Evolutionary conservation across 495 filamentous ascomycete genomes (phyloP).

Genomic region (Tuber indicum): DNA sequence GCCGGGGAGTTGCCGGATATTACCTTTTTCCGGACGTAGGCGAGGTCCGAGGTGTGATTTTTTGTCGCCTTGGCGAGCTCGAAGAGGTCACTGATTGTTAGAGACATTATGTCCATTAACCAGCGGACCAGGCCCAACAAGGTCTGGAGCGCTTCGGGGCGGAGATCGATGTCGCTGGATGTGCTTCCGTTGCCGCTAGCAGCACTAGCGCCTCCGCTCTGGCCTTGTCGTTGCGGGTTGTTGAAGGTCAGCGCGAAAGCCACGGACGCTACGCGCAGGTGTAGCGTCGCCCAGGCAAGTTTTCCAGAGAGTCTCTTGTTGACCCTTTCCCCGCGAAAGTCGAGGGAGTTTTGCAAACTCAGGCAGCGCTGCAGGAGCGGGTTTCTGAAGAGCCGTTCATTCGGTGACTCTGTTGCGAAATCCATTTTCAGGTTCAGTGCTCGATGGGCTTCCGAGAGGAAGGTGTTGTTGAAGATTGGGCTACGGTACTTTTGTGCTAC

Average conservation of each 20-base stretch:
- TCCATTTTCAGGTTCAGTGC: slow-evolving; percentile 41
- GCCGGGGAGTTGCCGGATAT: slow-evolving; percentile 42
- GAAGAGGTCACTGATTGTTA: slow-evolving; percentile 42
- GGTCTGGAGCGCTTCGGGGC: slow-evolving; percentile 38
- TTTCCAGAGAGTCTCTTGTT: slow-evolving; percentile 37
- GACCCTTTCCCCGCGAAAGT: slow-evolving; percentile 38
- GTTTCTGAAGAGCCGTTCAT: slow-evolving; percentile 38
- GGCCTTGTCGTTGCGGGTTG: slow-evolving; percentile 30
- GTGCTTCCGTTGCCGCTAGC: slow-evolving; percentile 6
- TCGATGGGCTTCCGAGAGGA: slow-evolving; percentile 38
- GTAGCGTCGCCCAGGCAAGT: slow-evolving; percentile 39
- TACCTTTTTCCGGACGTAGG: slow-evolving; percentile 14
- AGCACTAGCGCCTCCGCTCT: neutral
- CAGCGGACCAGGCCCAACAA: slow-evolving; percentile 41
- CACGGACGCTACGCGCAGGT: slow-evolving; percentile 39
- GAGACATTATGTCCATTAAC: slow-evolving; percentile 43
- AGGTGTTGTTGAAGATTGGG: slow-evolving; percentile 35
- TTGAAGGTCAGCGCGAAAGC: slow-evolving; percentile 41
- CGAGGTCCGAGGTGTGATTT: neutral
- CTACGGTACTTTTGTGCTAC: slow-evolving; percentile 39
- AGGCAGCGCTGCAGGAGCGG: slow-evolving; percentile 38
- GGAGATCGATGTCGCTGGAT: slow-evolving; percentile 30
- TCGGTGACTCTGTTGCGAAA: slow-evolving; percentile 38
- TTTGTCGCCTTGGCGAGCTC: slow-evolving; percentile 32
- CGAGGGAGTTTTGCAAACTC: slow-evolving; percentile 38